Percentiles rank a stretch among this genome's conserved stretches.
Evolutionary conservation across 2,329 filamentous ascomycete species (phyloP).

Genomic region (Sclerotinia glacialis): DNA sequence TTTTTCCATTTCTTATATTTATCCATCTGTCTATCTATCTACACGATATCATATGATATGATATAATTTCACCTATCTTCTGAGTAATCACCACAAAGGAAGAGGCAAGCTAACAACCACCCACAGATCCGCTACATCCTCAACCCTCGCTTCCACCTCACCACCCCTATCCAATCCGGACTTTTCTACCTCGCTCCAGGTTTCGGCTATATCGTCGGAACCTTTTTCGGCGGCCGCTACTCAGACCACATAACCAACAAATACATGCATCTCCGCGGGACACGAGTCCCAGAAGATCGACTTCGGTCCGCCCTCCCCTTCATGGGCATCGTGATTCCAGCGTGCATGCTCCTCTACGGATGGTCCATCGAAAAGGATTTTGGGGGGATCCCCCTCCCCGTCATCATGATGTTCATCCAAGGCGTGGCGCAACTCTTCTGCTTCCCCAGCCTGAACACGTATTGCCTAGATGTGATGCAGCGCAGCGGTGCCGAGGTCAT

Average conservation of each 20-base stretch:
- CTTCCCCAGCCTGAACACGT: conserved; percentile 74
- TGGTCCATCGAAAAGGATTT: conserved; percentile 54
- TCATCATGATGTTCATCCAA: conserved; percentile 71
- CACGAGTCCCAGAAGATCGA: conserved; percentile 66
- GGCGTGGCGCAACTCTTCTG: conserved; percentile 73
- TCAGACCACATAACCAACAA: conserved; percentile 64
- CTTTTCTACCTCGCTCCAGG: conserved; percentile 75
- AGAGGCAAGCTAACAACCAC: not conserved
- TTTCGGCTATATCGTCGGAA: conserved; percentile 65
- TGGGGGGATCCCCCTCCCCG: conserved; percentile 58
- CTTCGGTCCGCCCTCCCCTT: conserved; percentile 58
- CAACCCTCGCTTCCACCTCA: conserved; percentile 69
- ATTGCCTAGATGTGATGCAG: conserved; percentile 81
- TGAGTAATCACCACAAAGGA: no score
- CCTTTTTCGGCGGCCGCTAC: conserved; percentile 69
- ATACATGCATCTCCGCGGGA: conserved; percentile 56
- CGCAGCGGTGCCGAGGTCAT: conserved; percentile 68
- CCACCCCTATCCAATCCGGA: conserved; percentile 62
- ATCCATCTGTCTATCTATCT: no score
- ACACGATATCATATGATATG: not conserved
- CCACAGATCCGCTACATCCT: conserved; percentile 63
- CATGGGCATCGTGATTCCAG: conserved; percentile 56
- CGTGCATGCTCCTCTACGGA: conserved; percentile 66
- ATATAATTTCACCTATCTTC: not conserved
- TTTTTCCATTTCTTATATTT: not conserved